phyloP scores from a whole-genome alignment of 495 filamentous ascomycete genomes.

The Parachaetomium inaequale region DNA sequence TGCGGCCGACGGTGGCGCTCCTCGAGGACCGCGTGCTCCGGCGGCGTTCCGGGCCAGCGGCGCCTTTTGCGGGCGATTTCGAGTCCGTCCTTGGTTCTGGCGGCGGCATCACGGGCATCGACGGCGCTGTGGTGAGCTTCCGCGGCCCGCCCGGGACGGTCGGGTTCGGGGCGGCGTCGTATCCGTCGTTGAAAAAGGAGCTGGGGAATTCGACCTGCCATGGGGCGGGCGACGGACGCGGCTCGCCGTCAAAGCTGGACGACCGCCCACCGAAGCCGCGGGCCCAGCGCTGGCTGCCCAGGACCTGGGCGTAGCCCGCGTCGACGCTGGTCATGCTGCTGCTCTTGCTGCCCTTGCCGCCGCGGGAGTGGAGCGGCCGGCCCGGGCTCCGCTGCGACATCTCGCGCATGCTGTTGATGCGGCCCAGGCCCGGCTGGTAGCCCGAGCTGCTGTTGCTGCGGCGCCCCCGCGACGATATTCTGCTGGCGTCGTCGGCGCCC shows the following conservation, averaged over 20 bases:
- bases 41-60: conserved; percentile 48
- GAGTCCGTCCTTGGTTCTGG: conserved; percentile 34
- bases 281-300: conserved; percentile 55
- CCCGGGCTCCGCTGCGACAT: conserved; percentile 39
- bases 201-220: conserved; percentile 46
- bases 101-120: conserved; percentile 45
- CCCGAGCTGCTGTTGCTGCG: conserved; percentile 81
- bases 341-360: conserved; percentile 70
- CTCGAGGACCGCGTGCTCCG: conserved; percentile 63
- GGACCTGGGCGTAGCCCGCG: conserved; percentile 54
- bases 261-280: conserved; percentile 60
- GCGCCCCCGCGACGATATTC: conserved; percentile 62
- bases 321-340: conserved; percentile 65
- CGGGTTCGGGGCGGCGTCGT: conserved; percentile 86
- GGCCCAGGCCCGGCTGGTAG: conserved; percentile 58
- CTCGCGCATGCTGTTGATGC: conserved; percentile 61
- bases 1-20: conserved; percentile 44
- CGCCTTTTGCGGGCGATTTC: conserved; percentile 26
- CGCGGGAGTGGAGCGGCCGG: conserved; percentile 45
- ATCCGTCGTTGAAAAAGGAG: conserved; percentile 47
- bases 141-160: conserved; percentile 80
- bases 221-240: conserved; percentile 28
- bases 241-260: conserved; percentile 70
- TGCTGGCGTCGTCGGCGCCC: conserved; percentile 59
- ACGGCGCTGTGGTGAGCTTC: conserved; percentile 41